phyloP scores from a whole-genome alignment of 2,329 filamentous ascomycete genomes.

The Septoria linicola region DNA sequence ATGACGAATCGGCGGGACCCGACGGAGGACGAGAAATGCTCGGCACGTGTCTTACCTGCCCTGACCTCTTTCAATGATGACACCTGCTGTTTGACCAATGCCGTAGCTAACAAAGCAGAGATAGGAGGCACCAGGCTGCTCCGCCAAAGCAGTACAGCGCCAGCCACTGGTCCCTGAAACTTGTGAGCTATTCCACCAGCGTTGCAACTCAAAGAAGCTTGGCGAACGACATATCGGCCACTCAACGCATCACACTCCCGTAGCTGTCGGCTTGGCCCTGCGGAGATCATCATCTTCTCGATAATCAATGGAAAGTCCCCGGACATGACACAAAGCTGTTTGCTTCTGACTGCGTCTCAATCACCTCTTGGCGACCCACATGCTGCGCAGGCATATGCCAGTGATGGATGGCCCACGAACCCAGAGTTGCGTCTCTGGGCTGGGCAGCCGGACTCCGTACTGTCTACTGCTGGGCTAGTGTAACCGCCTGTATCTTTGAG shows the following conservation, averaged over 20 bases:
- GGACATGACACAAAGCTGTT: slow-evolving; percentile 16
- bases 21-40: slow-evolving; percentile 2
- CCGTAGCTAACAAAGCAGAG: no score
- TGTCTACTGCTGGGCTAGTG: slow-evolving; percentile 14
- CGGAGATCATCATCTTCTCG: slow-evolving; percentile 20
- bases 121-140: neutral
- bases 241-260: slow-evolving; percentile 19
- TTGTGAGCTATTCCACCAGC: slow-evolving; percentile 2
- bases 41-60: neutral
- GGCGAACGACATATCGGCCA: slow-evolving; percentile 19
- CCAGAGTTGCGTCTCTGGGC: no score
- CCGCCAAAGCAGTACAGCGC: neutral
- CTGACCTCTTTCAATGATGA: slow-evolving; percentile 3
- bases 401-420: neutral
- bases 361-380: slow-evolving; percentile 26
- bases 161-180: slow-evolving; percentile 4
- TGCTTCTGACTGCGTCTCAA: slow-evolving; percentile 24
- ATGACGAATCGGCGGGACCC: neutral
- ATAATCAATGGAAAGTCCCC: slow-evolving; percentile 8
- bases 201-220: slow-evolving; percentile 15
- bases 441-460: neutral
- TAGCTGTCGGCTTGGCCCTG: slow-evolving; percentile 17
- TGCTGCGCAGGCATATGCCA: slow-evolving; percentile 21
- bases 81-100: no score
- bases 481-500: slow-evolving; percentile 16